A percentile compares a stretch with the other conserved stretches of the same genome.
phyloP scores from a whole-genome alignment of 768 basidiomycete genomes.

The Mycena kentingensis region DNA sequence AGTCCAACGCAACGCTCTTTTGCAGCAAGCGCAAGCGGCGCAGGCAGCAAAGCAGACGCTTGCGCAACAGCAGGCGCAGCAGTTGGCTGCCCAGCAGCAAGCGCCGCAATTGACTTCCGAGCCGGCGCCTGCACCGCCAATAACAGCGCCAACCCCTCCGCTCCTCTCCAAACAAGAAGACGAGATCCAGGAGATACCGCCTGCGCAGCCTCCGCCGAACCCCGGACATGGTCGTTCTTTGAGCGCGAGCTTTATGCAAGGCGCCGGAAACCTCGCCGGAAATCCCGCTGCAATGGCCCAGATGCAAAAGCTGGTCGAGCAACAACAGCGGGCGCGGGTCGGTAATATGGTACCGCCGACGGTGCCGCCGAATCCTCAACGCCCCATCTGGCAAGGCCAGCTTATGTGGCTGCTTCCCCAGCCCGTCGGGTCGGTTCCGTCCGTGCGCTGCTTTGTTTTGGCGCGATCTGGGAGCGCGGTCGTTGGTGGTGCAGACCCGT shows the following conservation, averaged over 20 bases:
- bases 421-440: slow-evolving; percentile 8
- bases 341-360: slow-evolving; percentile 14
- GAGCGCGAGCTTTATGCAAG: slow-evolving; percentile 7
- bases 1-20: background rate
- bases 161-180: background rate
- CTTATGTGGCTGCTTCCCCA: slow-evolving; percentile 12
- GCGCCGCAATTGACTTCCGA: background rate
- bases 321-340: slow-evolving; percentile 37
- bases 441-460: slow-evolving; percentile 5
- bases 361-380: slow-evolving; percentile 21
- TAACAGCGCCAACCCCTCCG: background rate
- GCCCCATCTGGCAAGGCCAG: slow-evolving; percentile 19
- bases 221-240: slow-evolving; percentile 12
- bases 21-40: background rate
- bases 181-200: background rate
- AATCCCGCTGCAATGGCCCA: slow-evolving; percentile 32
- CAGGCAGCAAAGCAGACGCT: background rate
- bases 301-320: slow-evolving; percentile 53
- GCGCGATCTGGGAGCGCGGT: slow-evolving; percentile 3
- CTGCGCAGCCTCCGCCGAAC: slow-evolving; percentile 1
- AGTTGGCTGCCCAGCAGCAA: slow-evolving; percentile 1
- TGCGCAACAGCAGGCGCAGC: background rate
- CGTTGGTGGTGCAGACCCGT: slow-evolving; percentile 31
- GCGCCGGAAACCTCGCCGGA: slow-evolving; percentile 10
- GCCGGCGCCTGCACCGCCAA: slow-evolving; percentile 8